A percentile compares a stretch with the other conserved stretches of the same genome.
These are phyloP conservation scores for Rehmannia glutinosa DNA, from an alignment of 257 asterid species.

Conservation along the genomic window DNA sequence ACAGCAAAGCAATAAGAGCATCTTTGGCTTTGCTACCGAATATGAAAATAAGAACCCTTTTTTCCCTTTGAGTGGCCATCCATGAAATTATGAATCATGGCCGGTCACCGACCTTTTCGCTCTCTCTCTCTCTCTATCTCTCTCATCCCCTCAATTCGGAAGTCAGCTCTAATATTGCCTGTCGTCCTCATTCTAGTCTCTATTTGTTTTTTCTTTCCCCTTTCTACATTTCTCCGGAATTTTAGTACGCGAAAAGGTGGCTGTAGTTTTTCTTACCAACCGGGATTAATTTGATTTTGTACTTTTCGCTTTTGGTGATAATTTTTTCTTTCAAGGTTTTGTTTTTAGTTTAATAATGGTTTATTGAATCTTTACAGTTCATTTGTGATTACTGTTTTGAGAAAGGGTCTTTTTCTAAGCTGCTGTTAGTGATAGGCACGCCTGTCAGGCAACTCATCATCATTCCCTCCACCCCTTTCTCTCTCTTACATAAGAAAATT, in stretches of 20 bases:
- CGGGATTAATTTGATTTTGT: background rate
- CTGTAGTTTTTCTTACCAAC: constrained; percentile 14
- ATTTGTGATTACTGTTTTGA: constrained; percentile 27
- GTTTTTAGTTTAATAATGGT: constrained; percentile 21
- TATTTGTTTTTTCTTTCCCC: background rate
- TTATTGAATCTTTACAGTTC: constrained; percentile 42
- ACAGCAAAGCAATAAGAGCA: constrained; percentile 20
- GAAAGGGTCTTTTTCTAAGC: constrained; percentile 32
- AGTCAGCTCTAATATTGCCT: constrained; percentile 17
- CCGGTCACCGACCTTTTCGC: constrained; percentile 32
- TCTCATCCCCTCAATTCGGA: constrained; percentile 6
- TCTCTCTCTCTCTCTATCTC: background rate
- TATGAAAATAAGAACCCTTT: background rate
- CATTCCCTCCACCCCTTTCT: constrained; percentile 46
- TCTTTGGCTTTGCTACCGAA: constrained; percentile 8
- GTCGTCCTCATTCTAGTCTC: background rate
- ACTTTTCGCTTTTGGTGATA: background rate
- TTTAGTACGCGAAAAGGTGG: background rate
- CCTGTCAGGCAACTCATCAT: constrained; percentile 56
- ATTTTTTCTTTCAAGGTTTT: background rate
- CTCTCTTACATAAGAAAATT: constrained; percentile 12
- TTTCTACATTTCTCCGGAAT: background rate
- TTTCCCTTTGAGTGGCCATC: constrained; percentile 14
- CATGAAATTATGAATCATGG: constrained; percentile 27
- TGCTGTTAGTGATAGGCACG: constrained; percentile 86